phyloP scores from a whole-genome alignment of 345 rosid genomes.

The Salix koriyanagi region DNA sequence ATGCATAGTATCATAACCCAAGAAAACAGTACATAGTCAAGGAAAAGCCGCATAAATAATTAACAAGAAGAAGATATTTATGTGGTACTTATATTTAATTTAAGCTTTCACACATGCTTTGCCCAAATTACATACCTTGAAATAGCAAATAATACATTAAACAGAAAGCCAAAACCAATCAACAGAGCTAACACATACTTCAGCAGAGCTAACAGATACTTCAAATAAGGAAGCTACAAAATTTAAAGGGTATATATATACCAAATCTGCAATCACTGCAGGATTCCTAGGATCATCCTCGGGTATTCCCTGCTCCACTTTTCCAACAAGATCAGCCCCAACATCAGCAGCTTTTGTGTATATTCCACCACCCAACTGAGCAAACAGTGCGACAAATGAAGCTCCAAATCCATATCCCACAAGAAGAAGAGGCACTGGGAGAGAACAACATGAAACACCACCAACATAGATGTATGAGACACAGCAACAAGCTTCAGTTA shows the following conservation, averaged over 20 bases:
- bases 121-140: background rate
- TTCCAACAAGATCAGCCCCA: constrained; percentile 99
- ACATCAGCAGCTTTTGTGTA: constrained; percentile 99
- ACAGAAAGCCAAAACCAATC: background rate
- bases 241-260: constrained; percentile 29
- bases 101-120: background rate
- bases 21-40: background rate
- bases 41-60: background rate
- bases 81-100: background rate
- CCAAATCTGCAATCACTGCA: constrained; percentile 99
- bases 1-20: background rate
- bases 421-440: constrained; percentile 93
- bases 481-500: background rate
- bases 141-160: background rate
- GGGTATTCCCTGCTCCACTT: constrained; percentile 99
- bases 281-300: constrained; percentile 99
- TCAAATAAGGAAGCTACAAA: background rate
- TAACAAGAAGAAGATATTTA: background rate
- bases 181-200: background rate
- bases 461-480: background rate
- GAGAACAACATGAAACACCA: constrained; percentile 21
- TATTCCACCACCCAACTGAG: constrained; percentile 99
- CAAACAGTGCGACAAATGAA: constrained; percentile 96
- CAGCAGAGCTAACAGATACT: background rate
- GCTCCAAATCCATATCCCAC: constrained; percentile 99